Base-by-base conservation (phyloP, 176 grass and related monocot genomes). In the Carex parvula region DNA sequence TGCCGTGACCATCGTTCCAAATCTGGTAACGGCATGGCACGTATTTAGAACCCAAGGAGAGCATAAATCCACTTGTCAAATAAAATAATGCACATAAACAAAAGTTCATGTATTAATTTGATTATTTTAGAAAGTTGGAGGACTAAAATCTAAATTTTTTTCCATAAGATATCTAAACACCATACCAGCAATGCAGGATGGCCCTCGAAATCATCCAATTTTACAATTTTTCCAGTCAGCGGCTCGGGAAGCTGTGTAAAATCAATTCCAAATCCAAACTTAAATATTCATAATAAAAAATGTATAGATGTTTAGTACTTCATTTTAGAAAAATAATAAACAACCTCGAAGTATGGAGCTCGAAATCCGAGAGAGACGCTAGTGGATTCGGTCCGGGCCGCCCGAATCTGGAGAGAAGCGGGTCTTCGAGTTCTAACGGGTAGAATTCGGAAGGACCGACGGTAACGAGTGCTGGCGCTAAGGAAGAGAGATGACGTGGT, bases 141-240 rank as follows among this genome's bases (percentile, higher is more conserved):
- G 10, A 50, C 46, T 50, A 50, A 50, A 50, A 50, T 50, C 46
- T 50, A 50, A 46, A 50, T 10, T 50, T 50, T 50, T 50, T 50
- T 2, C 9, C 46, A 50, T 11, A 57, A 53, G 42, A 67, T 29
- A 70, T 52, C 42, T 39, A 69, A 69, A 76, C 30, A 22, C 33
- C 85, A 85, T 64, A 97, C 95, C 86, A 97, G 81, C 54, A 97
- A 71, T n/a, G 90, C 90, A 81, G 90, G 86, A 80, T 64, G 87
- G 15, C 76, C 87, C n/a, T 92, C 90, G 50, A 94, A 94, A 85
- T 94, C 92, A 72, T 97, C 92, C 90, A 97, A 55, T 46, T 89
- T 97, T 87, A 92, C 94, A 35, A 88, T 63, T 35, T 90, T 94
- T 32, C 92, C 90, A 0, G 92, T 92, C 79, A 94, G 58, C 14